phyloP scores from a whole-genome alignment of 75 land plant species.

The Chamaecyparis obtusa region DNA sequence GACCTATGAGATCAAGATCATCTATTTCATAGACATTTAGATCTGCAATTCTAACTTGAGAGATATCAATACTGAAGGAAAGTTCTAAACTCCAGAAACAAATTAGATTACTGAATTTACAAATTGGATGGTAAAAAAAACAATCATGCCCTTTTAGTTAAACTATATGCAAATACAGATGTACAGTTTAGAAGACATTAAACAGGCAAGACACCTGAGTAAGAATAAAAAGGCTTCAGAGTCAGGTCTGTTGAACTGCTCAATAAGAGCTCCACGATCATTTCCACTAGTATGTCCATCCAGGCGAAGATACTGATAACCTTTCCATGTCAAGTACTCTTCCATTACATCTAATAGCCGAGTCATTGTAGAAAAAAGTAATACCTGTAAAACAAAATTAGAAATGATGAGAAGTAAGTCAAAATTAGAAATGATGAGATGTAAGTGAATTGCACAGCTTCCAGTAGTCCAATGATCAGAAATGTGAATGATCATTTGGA shows the following conservation, averaged over 20 bases:
- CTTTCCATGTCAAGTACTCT: conserved; percentile 82
- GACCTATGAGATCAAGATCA: neutral
- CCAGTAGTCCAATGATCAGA: neutral
- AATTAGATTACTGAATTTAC: neutral
- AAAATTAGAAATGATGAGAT: neutral
- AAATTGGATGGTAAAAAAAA: neutral
- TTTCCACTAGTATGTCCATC: conserved; percentile 96
- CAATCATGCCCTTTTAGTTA: neutral
- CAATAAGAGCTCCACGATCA: conserved; percentile 96
- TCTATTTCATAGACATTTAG: neutral
- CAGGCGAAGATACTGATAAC: conserved; percentile 84
- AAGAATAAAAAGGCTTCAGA: conserved; percentile 90
- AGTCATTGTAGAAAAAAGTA: conserved; percentile 99
- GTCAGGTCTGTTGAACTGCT: conserved; percentile 73
- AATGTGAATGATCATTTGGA: neutral
- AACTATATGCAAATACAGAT: neutral
- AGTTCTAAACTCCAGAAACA: neutral
- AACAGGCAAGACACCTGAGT: conserved; percentile 57
- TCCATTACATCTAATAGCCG: conserved; percentile 97
- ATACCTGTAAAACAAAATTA: conserved; percentile 52
- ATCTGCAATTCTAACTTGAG: conserved; percentile 1
- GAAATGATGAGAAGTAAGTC: neutral
- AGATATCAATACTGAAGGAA: neutral
- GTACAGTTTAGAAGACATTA: neutral
- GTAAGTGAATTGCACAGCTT: neutral